A percentile compares a stretch with the other conserved stretches of the same genome.
Evolutionary conservation across 768 basidiomycete species (phyloP).

Genomic region (Boletus rubroflammeus): DNA sequence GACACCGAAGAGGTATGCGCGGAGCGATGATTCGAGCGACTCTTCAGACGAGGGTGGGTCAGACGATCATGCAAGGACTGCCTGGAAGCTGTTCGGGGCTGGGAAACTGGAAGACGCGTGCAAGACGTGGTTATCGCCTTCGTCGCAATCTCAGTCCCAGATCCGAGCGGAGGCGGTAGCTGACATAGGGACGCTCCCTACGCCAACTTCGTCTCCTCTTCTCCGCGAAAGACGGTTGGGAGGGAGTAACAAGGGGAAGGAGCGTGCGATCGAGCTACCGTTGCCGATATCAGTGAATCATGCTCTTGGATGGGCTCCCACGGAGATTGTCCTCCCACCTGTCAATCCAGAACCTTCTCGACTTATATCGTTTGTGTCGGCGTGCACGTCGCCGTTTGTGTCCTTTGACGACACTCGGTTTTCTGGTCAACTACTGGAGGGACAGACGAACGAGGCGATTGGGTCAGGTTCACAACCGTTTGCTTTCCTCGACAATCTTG

Average conservation of each 20-base stretch:
- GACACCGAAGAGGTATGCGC: slow-evolving; percentile 4
- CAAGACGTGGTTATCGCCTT: slow-evolving; percentile 20
- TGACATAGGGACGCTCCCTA: slow-evolving; percentile 14
- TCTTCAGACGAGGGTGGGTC: slow-evolving; percentile 41
- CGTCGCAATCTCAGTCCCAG: slow-evolving; percentile 5
- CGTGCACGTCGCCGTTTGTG: slow-evolving; percentile 15
- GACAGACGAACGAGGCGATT: not conserved
- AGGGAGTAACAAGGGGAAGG: slow-evolving; percentile 5
- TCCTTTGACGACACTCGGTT: slow-evolving; percentile 4
- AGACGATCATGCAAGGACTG: slow-evolving; percentile 52
- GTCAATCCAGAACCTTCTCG: not conserved
- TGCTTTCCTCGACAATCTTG: slow-evolving; percentile 15
- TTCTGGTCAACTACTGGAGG: not conserved
- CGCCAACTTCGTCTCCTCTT: slow-evolving; percentile 26
- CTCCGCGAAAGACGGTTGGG: not conserved
- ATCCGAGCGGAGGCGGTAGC: not conserved
- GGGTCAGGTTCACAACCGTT: slow-evolving; percentile 11
- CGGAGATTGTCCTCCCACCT: slow-evolving; percentile 1
- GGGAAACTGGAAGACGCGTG: slow-evolving; percentile 23
- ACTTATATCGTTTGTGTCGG: not conserved
- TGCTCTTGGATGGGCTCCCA: not conserved
- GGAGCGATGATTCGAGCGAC: slow-evolving; percentile 41
- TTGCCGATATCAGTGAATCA: not conserved
- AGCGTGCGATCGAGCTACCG: not conserved
- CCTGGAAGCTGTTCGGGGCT: slow-evolving; percentile 51